A percentile compares a stretch with the other conserved stretches of the same genome.
Conservation (phyloP, 1,139 yeast genomes). For the Dujonia santamariae region DNA sequence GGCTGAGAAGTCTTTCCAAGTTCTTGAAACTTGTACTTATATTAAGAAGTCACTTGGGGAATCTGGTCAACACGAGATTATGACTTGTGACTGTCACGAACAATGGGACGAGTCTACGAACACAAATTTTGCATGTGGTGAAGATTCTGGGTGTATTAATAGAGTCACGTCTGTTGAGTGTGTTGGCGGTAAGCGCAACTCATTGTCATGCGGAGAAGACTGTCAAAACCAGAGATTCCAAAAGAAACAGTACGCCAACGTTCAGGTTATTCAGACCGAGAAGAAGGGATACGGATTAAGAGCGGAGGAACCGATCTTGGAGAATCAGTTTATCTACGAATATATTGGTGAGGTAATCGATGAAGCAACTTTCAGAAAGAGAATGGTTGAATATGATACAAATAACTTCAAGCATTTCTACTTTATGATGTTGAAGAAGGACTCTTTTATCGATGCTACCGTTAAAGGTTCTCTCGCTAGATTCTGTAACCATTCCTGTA, state of each 20-base stretch:
- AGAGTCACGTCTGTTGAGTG: constrained; percentile 91
- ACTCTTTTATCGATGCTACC: constrained; percentile 94
- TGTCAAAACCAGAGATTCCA: constrained; percentile 92
- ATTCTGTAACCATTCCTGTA: constrained; percentile 92
- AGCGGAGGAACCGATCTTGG: constrained; percentile 57
- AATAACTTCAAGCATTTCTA: constrained; percentile 82
- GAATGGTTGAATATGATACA: constrained; percentile 73
- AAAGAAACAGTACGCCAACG: constrained; percentile 62
- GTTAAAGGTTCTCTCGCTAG: constrained; percentile 82
- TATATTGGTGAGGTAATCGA: constrained; percentile 93
- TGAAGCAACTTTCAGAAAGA: constrained; percentile 63
- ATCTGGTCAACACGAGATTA: constrained; percentile 66
- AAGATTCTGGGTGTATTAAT: constrained; percentile 86
- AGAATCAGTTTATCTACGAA: constrained; percentile 76
- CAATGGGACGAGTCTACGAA: constrained; percentile 33
- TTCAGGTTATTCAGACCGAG: constrained; percentile 77
- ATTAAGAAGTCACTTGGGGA: constrained; percentile 57
- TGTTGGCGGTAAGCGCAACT: constrained; percentile 74
- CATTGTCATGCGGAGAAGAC: constrained; percentile 66
- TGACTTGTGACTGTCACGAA: constrained; percentile 87
- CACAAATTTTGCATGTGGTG: constrained; percentile 73
- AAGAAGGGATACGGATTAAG: constrained; percentile 88
- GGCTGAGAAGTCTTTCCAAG: constrained; percentile 58
- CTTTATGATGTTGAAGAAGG: constrained; percentile 94
- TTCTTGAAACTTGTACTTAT: constrained; percentile 59